Base-by-base conservation (phyloP, 169 alveolate genomes). In the Cryptosporidium baileyi region DNA sequence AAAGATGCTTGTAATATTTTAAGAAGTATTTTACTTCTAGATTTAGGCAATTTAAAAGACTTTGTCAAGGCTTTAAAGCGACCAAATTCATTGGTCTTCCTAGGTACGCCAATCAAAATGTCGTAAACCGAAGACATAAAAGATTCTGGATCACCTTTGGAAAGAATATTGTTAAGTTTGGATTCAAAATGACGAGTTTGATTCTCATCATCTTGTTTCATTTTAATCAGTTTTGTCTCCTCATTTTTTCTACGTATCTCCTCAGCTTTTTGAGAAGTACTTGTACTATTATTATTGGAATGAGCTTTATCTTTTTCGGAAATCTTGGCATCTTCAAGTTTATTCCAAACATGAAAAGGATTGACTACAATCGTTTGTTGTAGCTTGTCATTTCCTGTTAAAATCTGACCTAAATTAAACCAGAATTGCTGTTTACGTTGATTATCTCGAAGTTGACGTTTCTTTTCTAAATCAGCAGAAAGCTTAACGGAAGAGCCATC, bases 121-220 rank as follows among this genome's bases (percentile, higher is more conserved):
- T 74, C 85, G n/a, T 74, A 74, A 0, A 74, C 85, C 1, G 85
- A 7, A n/a, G 54, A 32, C 85, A 74, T 74, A 74, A 74, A 74
- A n/a, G 85, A 19, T 17, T 74, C 85, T 3, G 85, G 85, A 26
- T 74, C 85, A 3, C 85, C 85, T 24, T 74, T 74, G 6, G 85
- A 51, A 9, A 74, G 67, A 24, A 74, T 74, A 11, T 51, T 36
- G 9, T 60, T 51, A 17, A 74, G 32, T n/a, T 57, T 74, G 30
- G n/a, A 17, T 24, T 74, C 85, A 40, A 52, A 54, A n/a, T 74
- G 59, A 8, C 36, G 19, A 36, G 36, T 11, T 43, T 74, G 85
- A 15, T 74, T 74, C 11, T 74, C 85, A 74, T 74, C 85, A 36
- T 74, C 85, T 19, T 74, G 85, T n/a, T 61, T 52, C 85, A 74